Base-by-base conservation (phyloP, 371 early-diverging fungal species). In the Coemansia sp. region DNA sequence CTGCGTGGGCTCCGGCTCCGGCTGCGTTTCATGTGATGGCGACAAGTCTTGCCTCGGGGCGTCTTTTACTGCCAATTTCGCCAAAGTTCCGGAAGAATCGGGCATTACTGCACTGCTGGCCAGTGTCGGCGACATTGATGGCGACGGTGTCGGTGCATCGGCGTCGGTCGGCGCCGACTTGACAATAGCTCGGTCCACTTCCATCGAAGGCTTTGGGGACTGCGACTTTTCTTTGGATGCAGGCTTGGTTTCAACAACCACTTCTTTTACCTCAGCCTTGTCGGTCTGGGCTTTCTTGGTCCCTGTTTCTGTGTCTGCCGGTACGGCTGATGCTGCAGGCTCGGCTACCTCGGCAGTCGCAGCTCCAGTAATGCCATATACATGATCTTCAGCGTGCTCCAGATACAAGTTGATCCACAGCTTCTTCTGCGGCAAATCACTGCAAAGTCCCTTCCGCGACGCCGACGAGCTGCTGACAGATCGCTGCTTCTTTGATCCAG, bases 131-230 rank as follows among this genome's bases (percentile, higher is more conserved):
- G 63, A 54, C 29, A 39, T n/a, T 4, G 74, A 62, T 40, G 68
- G 68, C 50, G 72, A 52, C 40, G 71, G 47, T 61, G 80, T 62
- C 42, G 82, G 69, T 61, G 79, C 63, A 64, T 69, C 72, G 64
- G 42, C 78, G 58, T 59, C 78, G 16, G 61, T 69, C 27, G 58
- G 77, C 57, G 31, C 67, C n/a, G 50, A 72, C 71, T 58, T 55
- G 34, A 64, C 65, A 4, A 21, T 14, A 0, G 29, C 58, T 2
- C 5, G 58, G 8, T 37, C 40, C 40, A 5, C 21, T 21, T 39
- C 39, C 58, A 16, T 11, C n/a, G 54, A 18, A 2, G 56, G 6
- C 22, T 57, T 29, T 13, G 39, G 14, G 8, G 58, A 13, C 14
- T 18, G 22, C 40, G 2, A 21, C 21, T 34, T 57, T 21, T 34